Evolutionary conservation across 345 rosid species (phyloP).

Genomic region (Linum tenue): DNA sequence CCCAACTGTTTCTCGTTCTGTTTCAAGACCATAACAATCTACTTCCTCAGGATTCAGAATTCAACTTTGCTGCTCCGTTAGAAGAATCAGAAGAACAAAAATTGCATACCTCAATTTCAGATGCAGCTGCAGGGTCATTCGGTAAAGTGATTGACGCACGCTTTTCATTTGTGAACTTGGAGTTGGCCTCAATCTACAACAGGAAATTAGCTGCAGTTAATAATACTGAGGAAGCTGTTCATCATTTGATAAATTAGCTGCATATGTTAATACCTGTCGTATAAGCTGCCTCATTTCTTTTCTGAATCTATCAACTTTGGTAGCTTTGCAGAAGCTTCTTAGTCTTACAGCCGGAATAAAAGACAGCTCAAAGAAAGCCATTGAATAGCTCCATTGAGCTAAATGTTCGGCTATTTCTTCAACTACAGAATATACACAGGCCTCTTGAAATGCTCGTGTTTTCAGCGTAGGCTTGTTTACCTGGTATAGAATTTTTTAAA

Average conservation of each 20-base stretch:
- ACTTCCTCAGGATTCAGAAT: not conserved
- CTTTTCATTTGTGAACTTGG: constrained; percentile 46
- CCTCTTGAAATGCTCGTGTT: constrained; percentile 93
- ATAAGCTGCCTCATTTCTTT: constrained; percentile 82
- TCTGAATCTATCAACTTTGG: constrained; percentile 75
- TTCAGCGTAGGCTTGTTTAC: constrained; percentile 70
- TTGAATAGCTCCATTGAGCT: constrained; percentile 83
- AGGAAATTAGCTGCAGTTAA: constrained; percentile 10
- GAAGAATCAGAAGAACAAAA: not conserved
- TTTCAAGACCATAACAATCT: constrained; percentile 6
- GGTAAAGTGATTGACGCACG: constrained; percentile 53
- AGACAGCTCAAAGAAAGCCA: constrained; percentile 76
- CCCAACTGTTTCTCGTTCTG: constrained; percentile 62
- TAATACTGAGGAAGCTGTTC: constrained; percentile 3
- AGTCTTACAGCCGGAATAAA: constrained; percentile 63
- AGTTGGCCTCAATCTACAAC: constrained; percentile 60
- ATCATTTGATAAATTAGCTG: not conserved
- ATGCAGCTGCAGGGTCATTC: constrained; percentile 55
- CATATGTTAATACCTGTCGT: constrained; percentile 44
- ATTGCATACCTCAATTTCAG: constrained; percentile 50
- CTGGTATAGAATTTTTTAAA: constrained; percentile 25
- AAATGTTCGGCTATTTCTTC: constrained; percentile 89
- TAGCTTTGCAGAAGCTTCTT: constrained; percentile 65
- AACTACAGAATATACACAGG: constrained; percentile 68
- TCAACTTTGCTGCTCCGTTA: not conserved